Evolutionary conservation across 1,139 yeast species (phyloP), one percentile per base, ranked within the genome.

Genomic region (Candida tetrigidarum): DNA sequence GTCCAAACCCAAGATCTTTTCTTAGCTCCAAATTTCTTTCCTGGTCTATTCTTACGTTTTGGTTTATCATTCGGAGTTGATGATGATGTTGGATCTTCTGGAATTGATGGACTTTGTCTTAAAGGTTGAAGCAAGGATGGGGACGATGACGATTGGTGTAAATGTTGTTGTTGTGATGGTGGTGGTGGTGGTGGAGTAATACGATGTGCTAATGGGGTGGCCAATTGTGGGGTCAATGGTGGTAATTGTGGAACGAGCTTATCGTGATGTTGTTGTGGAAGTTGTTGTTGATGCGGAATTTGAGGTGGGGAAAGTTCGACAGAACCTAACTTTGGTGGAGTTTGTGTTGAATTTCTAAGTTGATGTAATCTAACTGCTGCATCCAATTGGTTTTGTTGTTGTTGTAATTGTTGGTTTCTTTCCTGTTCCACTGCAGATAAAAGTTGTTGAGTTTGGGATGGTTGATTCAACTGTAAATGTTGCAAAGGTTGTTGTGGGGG

Each of bases 1-100:
- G 74, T 60, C 85, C 85, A 80, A 4, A 80, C 84, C 84, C 84
- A 80, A 29, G 81, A 77, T 54, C 74, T 74, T 66, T 79, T 79
- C 52, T 77, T 78, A 12, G 84, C 84, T 11, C 84, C 84, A 50
- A 78, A 78, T 50, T 69, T 74, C 51, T 73, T 80, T 2, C 81
- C 81, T 0, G 81, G 81, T 45, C 72, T 63, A 52, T 75, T 75
- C 43, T 60, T 63, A 15, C 76, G 63, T 39, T 59, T 67, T 43
- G 56, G 62, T 42, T 57, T 58, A 5, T 19, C 6, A 12, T 9
- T 16, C 14, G 7, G 14, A 12, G 26, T 19, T 8, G 38, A 5
- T 22, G 38, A 28, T 19, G 32, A 9, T 3, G 34, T 10, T 12
- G 36, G 19, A 11, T 18, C 25, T 5, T 32, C 36, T 3, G 16